These are phyloP conservation scores for Pleurotus cornucopiae DNA, from an alignment of 768 basidiomycete genomes.

Conservation along the genomic window DNA sequence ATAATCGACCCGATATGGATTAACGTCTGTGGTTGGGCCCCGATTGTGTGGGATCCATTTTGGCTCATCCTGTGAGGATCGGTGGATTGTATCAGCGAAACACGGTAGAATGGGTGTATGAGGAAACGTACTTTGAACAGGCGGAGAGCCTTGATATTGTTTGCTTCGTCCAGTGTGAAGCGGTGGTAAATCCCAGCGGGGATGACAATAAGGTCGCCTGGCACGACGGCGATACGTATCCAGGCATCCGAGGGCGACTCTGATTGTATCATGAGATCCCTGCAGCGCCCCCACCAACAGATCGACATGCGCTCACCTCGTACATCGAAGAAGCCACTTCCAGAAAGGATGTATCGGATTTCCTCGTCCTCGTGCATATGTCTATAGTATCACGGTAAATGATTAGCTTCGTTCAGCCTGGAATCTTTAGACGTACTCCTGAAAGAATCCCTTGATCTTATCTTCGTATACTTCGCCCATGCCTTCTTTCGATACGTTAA, in stretches of 20 bases:
- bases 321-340: slow-evolving; percentile 92
- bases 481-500: slow-evolving; percentile 73
- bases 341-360: slow-evolving; percentile 82
- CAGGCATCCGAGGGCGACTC: slow-evolving; percentile 67
- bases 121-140: slow-evolving; percentile 72
- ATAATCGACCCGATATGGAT: slow-evolving; percentile 61
- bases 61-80: slow-evolving; percentile 67
- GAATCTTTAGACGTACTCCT: slow-evolving; percentile 55
- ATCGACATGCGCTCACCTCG: slow-evolving; percentile 44
- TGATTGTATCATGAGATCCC: slow-evolving; percentile 19
- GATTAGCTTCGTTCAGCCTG: neutral
- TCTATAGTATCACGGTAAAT: slow-evolving; percentile 29
- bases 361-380: slow-evolving; percentile 97
- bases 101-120: neutral
- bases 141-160: slow-evolving; percentile 73
- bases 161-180: slow-evolving; percentile 79
- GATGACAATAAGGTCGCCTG: slow-evolving; percentile 82
- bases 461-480: slow-evolving; percentile 82
- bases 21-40: slow-evolving; percentile 53
- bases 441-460: slow-evolving; percentile 80
- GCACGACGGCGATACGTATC: slow-evolving; percentile 74
- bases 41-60: slow-evolving; percentile 86
- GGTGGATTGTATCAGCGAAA: too few relatives aligned
- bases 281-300: too few relatives aligned
- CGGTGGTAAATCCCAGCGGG: slow-evolving; percentile 94